Evolutionary conservation across 352 stramenopile genomes (phyloP).

Genomic region (Aphanomyces stellatus): DNA sequence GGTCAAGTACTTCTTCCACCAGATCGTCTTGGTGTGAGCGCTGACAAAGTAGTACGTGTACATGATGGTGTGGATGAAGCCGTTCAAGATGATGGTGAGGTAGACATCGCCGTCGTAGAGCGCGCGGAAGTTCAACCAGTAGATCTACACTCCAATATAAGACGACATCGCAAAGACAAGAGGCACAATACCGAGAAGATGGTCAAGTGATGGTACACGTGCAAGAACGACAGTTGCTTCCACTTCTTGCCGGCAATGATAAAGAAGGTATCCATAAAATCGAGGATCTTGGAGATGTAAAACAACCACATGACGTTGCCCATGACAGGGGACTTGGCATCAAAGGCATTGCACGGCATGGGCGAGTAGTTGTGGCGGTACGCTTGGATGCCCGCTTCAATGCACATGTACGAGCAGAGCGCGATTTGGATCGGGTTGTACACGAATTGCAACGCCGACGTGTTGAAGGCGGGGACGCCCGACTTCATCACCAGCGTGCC

Average conservation of each 20-base stretch:
- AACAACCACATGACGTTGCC: slow-evolving; percentile 97
- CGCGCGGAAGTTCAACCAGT: slow-evolving; percentile 93
- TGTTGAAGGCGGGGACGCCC: slow-evolving; percentile 65
- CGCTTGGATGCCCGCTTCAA: slow-evolving; percentile 88
- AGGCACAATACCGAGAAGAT: no score
- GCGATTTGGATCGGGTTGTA: slow-evolving; percentile 97
- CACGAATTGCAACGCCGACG: slow-evolving; percentile 85
- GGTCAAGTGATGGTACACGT: slow-evolving; percentile 97
- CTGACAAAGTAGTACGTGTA: slow-evolving; percentile 99
- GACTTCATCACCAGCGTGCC: slow-evolving; percentile 71
- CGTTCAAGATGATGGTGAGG: slow-evolving; percentile 94
- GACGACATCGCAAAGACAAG: no score
- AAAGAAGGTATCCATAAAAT: slow-evolving; percentile 94
- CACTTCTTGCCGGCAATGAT: slow-evolving; percentile 98
- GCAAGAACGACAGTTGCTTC: slow-evolving; percentile 95
- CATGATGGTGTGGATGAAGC: slow-evolving; percentile 98
- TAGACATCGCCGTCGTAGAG: slow-evolving; percentile 96
- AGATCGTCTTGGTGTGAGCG: slow-evolving; percentile 95
- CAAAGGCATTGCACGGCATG: slow-evolving; percentile 90
- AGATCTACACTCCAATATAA: no score
- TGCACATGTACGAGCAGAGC: slow-evolving; percentile 95
- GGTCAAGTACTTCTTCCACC: slow-evolving; percentile 97
- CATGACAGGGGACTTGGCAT: slow-evolving; percentile 84
- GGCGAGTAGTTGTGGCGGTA: slow-evolving; percentile 89
- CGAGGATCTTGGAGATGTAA: slow-evolving; percentile 95